These are phyloP conservation scores for Phytophthora syringae DNA, from an alignment of 352 stramenopile genomes.

Conservation along the genomic window DNA sequence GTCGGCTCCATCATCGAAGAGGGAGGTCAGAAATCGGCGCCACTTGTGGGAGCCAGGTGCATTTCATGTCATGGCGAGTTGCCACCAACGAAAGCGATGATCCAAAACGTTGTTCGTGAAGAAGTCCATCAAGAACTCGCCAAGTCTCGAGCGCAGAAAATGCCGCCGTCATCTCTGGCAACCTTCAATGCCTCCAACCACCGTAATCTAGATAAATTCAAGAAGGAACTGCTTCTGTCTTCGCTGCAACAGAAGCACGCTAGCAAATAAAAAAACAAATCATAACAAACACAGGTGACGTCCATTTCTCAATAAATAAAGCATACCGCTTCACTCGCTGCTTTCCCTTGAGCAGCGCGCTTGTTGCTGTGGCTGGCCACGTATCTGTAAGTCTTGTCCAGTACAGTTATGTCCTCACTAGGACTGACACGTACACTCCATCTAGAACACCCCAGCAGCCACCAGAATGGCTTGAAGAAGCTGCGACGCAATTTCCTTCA, in stretches of 20 bases:
- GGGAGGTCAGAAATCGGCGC: conserved; percentile 23
- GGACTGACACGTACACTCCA: background rate
- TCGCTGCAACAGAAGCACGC: conserved; percentile 43
- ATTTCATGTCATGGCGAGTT: conserved; percentile 75
- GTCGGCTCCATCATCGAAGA: conserved; percentile 19
- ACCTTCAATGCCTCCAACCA: conserved; percentile 66
- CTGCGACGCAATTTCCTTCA: conserved; percentile 90
- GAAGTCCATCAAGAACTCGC: conserved; percentile 72
- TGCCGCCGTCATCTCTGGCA: conserved; percentile 14
- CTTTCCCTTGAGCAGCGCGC: conserved; percentile 25
- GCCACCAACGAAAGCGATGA: conserved; percentile 65
- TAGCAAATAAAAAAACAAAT: conserved; percentile 23
- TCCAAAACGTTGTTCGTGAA: conserved; percentile 61
- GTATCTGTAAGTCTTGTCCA: background rate
- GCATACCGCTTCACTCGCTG: conserved; percentile 17
- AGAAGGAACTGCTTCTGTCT: conserved; percentile 64
- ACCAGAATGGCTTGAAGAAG: conserved; percentile 84
- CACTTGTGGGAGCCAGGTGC: conserved; percentile 61
- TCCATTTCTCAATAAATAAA: conserved; percentile 51
- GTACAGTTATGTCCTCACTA: background rate
- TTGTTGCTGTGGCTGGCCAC: conserved; percentile 7
- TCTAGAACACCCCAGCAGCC: conserved; percentile 64
- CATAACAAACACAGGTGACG: conserved; percentile 22
- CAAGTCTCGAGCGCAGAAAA: conserved; percentile 51
- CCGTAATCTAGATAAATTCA: conserved; percentile 72